phyloP scores from a whole-genome alignment of 2,329 filamentous ascomycete species.

The Didymella glomerata region DNA sequence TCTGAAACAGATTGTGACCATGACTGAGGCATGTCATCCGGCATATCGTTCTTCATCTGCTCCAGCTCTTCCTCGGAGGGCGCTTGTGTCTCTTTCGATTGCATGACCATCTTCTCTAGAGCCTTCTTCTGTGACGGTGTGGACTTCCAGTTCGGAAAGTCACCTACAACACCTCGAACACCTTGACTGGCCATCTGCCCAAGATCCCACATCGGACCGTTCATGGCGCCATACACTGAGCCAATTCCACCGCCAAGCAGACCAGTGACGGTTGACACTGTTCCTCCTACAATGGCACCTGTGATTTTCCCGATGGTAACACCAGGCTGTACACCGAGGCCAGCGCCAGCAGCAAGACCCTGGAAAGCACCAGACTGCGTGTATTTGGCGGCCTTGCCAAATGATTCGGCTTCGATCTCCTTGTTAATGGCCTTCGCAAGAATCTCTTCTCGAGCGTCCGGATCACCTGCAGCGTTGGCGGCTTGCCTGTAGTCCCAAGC shows the following conservation, averaged over 20 bases:
- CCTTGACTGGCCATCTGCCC: constrained; percentile 50
- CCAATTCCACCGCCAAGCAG: constrained; percentile 48
- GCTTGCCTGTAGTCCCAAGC: constrained; percentile 53
- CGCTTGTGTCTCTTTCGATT: constrained; percentile 46
- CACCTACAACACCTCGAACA: constrained; percentile 44
- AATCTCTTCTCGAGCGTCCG: constrained; percentile 51
- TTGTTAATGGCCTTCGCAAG: constrained; percentile 53
- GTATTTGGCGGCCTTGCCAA: constrained; percentile 54
- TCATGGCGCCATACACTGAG: constrained; percentile 48
- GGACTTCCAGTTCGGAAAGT: constrained; percentile 49
- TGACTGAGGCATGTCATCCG: constrained; percentile 44
- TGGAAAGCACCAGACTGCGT: constrained; percentile 52
- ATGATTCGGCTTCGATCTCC: constrained; percentile 53
- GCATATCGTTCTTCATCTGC: constrained; percentile 45
- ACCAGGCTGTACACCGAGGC: constrained; percentile 49
- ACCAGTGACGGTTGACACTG: constrained; percentile 45
- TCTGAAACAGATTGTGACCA: constrained; percentile 47
- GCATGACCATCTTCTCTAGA: constrained; percentile 51
- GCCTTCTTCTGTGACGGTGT: constrained; percentile 47
- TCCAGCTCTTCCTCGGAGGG: constrained; percentile 47
- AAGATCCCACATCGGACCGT: constrained; percentile 48
- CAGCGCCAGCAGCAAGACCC: constrained; percentile 51
- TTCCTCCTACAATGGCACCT: constrained; percentile 48
- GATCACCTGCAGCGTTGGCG: constrained; percentile 51
- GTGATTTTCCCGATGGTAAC: constrained; percentile 49